These are phyloP conservation scores for Chaetomium strumarium DNA, from an alignment of 2,329 filamentous ascomycete species.

Conservation along the genomic window DNA sequence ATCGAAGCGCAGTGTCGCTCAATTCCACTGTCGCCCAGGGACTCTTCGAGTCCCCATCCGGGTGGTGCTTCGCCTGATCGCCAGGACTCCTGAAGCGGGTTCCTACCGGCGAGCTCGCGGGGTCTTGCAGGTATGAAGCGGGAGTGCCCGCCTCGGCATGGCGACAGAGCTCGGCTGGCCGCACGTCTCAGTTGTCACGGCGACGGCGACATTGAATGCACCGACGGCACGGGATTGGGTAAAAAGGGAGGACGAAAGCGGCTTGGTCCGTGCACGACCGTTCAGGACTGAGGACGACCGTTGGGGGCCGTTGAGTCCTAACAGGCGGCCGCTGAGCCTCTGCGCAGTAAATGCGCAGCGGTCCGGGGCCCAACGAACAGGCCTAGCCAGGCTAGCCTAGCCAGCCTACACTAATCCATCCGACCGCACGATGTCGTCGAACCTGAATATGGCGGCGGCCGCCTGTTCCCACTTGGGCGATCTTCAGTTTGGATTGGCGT, in stretches of 20 bases:
- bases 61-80: too few species aligned
- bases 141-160: neutral
- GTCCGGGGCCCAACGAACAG: neutral
- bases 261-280: conserved; percentile 10
- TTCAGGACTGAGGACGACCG: conserved; percentile 6
- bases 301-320: conserved; percentile 13
- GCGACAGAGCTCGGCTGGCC: neutral
- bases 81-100: neutral
- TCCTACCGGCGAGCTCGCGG: neutral
- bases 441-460: conserved; percentile 16
- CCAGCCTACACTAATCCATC: neutral
- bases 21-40: too few species aligned
- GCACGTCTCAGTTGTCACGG: conserved; percentile 2
- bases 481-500: neutral
- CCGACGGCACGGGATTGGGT: conserved; percentile 14
- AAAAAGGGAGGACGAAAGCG: neutral
- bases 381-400: too few species aligned
- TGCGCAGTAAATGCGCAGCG: conserved; percentile 22
- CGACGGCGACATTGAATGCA: neutral
- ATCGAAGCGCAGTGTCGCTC: too few species aligned
- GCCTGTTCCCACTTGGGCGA: neutral
- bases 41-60: too few species aligned
- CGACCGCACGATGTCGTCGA: neutral
- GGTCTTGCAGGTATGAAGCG: neutral
- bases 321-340: conserved; percentile 17